phyloP scores from a whole-genome alignment of 2,329 filamentous ascomycete genomes.

The Alternaria sp. region DNA sequence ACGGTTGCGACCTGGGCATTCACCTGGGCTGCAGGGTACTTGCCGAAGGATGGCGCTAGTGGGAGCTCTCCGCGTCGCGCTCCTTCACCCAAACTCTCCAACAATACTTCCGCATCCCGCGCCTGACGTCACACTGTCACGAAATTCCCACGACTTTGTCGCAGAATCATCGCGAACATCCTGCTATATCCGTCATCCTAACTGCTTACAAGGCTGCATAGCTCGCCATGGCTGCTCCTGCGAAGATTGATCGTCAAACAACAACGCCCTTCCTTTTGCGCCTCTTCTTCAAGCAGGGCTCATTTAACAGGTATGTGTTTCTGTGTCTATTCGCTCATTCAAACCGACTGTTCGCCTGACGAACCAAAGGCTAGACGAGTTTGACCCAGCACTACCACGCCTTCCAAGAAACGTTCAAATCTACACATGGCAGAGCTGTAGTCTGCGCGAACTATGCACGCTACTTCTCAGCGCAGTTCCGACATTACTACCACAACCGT shows the following conservation, averaged over 20 bases:
- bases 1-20: conserved; percentile 13
- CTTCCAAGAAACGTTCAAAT: conserved; percentile 76
- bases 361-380: conserved; percentile 70
- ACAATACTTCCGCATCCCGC: neutral
- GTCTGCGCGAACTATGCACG: conserved; percentile 79
- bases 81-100: conserved; percentile 6
- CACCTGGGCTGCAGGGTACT: conserved; percentile 13
- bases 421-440: conserved; percentile 86
- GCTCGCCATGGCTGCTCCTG: conserved; percentile 44
- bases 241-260: conserved; percentile 69
- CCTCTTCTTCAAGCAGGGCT: conserved; percentile 79
- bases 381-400: conserved; percentile 61
- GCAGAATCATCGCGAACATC: neutral
- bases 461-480: conserved; percentile 76
- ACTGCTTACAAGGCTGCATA: neutral
- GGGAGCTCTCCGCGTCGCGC: conserved; percentile 31
- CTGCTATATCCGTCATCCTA: neutral
- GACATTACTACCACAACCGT: conserved; percentile 73
- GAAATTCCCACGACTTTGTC: neutral
- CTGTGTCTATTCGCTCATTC: neutral
- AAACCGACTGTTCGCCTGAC: conserved; percentile 2
- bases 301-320: conserved; percentile 70
- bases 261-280: conserved; percentile 85
- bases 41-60: conserved; percentile 28
- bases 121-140: conserved; percentile 10